Conservation (phyloP, 2,329 filamentous ascomycete genomes). For the Cladosporium oxysporum region DNA sequence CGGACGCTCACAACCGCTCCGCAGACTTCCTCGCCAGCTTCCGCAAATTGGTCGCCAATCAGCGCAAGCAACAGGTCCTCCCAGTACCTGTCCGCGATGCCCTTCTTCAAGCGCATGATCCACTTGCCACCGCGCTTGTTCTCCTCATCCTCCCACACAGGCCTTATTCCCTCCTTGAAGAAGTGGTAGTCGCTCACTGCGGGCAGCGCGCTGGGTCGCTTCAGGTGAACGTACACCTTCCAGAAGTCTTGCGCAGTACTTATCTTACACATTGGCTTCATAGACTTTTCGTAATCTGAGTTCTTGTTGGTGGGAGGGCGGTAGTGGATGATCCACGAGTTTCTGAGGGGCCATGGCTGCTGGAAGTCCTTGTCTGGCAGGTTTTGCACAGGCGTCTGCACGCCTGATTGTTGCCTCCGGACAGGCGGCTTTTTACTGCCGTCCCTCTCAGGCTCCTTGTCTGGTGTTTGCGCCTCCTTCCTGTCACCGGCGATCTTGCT, state of each 20-base stretch:
- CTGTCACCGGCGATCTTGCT: slow-evolving; percentile 64
- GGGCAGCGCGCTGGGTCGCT: slow-evolving; percentile 82
- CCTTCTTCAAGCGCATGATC: slow-evolving; percentile 96
- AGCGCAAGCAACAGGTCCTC: slow-evolving; percentile 89
- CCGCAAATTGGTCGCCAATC: slow-evolving; percentile 89
- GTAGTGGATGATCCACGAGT: slow-evolving; percentile 97
- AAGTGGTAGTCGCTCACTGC: slow-evolving; percentile 97
- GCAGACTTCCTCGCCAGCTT: slow-evolving; percentile 91
- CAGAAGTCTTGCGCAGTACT: slow-evolving; percentile 88
- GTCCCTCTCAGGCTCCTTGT: slow-evolving; percentile 41
- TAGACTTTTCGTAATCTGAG: slow-evolving; percentile 96
- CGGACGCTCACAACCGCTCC: slow-evolving; percentile 92
- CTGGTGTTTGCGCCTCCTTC: slow-evolving; percentile 51
- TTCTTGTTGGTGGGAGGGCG: slow-evolving; percentile 95
- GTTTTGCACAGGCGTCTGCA: slow-evolving; percentile 22
- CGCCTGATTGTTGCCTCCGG: slow-evolving; percentile 31
- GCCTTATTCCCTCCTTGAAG: slow-evolving; percentile 93
- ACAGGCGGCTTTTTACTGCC: slow-evolving; percentile 28
- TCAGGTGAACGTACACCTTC: slow-evolving; percentile 83
- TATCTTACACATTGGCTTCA: slow-evolving; percentile 81
- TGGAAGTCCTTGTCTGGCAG: slow-evolving; percentile 9
- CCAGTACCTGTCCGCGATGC: slow-evolving; percentile 94
- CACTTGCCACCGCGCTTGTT: slow-evolving; percentile 97
- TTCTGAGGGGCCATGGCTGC: slow-evolving; percentile 62
- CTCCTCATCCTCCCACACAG: slow-evolving; percentile 97